Conservation (phyloP, 1,284 basidiomycete genomes). For the Pisolithus thermaeus region DNA sequence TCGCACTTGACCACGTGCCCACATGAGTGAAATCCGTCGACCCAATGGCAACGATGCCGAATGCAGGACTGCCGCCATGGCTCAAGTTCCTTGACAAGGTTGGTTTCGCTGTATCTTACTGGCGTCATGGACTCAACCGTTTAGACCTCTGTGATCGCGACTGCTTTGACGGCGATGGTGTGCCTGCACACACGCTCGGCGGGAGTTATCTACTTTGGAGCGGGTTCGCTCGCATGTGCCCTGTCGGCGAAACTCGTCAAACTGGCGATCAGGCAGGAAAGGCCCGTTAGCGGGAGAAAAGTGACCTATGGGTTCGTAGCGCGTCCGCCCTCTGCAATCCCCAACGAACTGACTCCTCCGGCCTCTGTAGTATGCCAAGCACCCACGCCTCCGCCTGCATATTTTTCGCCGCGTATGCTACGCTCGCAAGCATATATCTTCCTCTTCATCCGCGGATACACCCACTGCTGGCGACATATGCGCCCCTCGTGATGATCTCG, state of each 20-base stretch:
- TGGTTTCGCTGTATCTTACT: not conserved
- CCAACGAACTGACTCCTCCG: not conserved
- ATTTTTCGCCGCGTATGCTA: constrained; percentile 66
- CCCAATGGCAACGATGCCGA: not conserved
- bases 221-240: constrained; percentile 59
- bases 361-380: constrained; percentile 70
- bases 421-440: constrained; percentile 51
- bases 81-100: constrained; percentile 31
- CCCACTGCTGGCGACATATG: constrained; percentile 27
- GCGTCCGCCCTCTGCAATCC: constrained; percentile 8
- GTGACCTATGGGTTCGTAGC: constrained; percentile 56
- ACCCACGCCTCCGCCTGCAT: constrained; percentile 78
- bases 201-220: constrained; percentile 63
- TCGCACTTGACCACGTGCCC: constrained; percentile 14
- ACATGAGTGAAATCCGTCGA: not conserved
- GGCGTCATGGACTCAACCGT: not conserved
- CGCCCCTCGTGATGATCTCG: constrained; percentile 44
- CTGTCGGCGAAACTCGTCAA: constrained; percentile 68
- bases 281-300: constrained; percentile 54
- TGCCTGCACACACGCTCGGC: constrained; percentile 65
- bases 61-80: constrained; percentile 9
- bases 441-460: constrained; percentile 45
- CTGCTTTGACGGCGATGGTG: constrained; percentile 46
- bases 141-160: constrained; percentile 40
- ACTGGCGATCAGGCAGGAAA: constrained; percentile 59